Evolutionary conservation across 208 protist species (phyloP).

Genomic region (Wallacemonas sp.): DNA sequence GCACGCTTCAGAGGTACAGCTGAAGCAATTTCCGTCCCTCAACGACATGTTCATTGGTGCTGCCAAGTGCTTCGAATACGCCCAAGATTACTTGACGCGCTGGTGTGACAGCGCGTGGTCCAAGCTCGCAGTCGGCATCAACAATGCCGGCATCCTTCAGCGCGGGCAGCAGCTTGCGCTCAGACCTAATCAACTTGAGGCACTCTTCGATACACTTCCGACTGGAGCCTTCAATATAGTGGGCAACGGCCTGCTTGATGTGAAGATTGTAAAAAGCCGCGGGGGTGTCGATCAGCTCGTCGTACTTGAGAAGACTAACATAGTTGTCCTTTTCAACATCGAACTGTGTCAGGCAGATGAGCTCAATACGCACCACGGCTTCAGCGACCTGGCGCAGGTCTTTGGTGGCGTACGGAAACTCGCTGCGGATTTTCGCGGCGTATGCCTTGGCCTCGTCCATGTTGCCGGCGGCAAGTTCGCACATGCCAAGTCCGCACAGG

Average conservation of each 20-base stretch:
- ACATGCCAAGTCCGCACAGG: slow-evolving; percentile 84
- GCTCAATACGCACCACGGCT: slow-evolving; percentile 80
- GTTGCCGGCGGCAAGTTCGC: slow-evolving; percentile 52
- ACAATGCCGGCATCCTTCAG: slow-evolving; percentile 69
- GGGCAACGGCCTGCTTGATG: slow-evolving; percentile 72
- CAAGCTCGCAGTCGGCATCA: slow-evolving; percentile 46
- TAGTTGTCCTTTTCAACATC: slow-evolving; percentile 82
- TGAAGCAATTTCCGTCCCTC: slow-evolving; percentile 72
- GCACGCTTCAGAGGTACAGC: slow-evolving; percentile 53
- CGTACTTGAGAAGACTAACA: slow-evolving; percentile 69
- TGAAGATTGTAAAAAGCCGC: slow-evolving; percentile 67
- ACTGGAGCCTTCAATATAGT: slow-evolving; percentile 65
- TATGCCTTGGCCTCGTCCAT: slow-evolving; percentile 43
- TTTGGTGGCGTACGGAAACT: slow-evolving; percentile 73
- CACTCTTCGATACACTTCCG: slow-evolving; percentile 78
- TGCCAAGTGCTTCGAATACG: slow-evolving; percentile 78
- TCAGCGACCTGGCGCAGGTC: slow-evolving; percentile 75
- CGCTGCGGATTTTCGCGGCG: slow-evolving; percentile 45
- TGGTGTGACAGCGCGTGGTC: slow-evolving; percentile 53
- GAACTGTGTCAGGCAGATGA: slow-evolving; percentile 66
- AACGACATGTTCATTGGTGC: slow-evolving; percentile 44
- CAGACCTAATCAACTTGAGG: slow-evolving; percentile 71
- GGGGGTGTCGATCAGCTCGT: slow-evolving; percentile 64
- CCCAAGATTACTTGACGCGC: slow-evolving; percentile 58
- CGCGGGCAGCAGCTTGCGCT: slow-evolving; percentile 70